Conservation (phyloP, 345 rosid genomes). For the Zanthoxylum bungeanum region DNA sequence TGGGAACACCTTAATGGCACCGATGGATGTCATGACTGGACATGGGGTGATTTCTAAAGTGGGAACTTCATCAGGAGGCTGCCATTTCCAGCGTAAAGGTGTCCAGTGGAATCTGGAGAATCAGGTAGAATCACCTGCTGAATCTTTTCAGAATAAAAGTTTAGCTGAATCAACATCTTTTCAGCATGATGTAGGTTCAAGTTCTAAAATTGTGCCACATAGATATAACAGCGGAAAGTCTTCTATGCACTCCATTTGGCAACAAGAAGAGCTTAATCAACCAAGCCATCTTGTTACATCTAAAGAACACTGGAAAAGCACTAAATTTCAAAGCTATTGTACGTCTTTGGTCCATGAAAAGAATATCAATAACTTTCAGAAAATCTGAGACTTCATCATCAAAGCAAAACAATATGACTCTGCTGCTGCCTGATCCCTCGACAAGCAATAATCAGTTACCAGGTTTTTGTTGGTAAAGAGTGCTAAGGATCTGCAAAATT, state of each 20-base stretch:
- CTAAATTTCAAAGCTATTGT: conserved; percentile 22
- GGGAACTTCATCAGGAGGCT: conserved; percentile 23
- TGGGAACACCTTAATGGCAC: conserved; percentile 9
- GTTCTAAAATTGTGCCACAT: conserved; percentile 38
- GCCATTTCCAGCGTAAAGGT: conserved; percentile 17
- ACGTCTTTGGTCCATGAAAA: conserved; percentile 38
- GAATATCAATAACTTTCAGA: conserved; percentile 26
- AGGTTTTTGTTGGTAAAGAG: conserved; percentile 19
- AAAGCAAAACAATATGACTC: conserved; percentile 13
- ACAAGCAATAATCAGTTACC: conserved; percentile 19
- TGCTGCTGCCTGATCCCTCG: conserved; percentile 21
- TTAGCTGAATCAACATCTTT: conserved; percentile 25
- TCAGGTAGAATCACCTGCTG: conserved; percentile 22
- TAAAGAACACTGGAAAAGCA: conserved; percentile 20
- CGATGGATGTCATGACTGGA: conserved; percentile 7
- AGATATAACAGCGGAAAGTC: conserved; percentile 22
- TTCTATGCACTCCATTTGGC: conserved; percentile 15
- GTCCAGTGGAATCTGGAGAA: conserved; percentile 17
- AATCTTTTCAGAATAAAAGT: conserved; percentile 20
- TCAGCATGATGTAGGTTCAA: conserved; percentile 33
- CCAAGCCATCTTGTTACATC: conserved; percentile 18
- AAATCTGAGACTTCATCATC: conserved; percentile 15
- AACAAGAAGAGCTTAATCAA: conserved; percentile 20
- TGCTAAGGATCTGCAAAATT: conserved; percentile 16
- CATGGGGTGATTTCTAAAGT: conserved; percentile 11